These are phyloP conservation scores for Claviceps digitariae DNA, from an alignment of 2,329 filamentous ascomycete species.

Conservation along the genomic window DNA sequence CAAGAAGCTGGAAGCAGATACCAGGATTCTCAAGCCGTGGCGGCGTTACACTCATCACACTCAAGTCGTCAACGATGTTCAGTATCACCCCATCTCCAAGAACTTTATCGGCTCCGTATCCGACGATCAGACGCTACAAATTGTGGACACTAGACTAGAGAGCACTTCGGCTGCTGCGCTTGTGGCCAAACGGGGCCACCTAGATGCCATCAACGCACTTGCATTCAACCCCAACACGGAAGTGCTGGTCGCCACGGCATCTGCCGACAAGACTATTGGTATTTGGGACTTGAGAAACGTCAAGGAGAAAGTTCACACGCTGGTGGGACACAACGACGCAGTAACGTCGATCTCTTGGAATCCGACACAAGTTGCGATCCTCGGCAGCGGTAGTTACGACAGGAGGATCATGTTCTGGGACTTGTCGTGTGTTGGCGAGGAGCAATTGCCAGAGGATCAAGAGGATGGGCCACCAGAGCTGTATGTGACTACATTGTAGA, in stretches of 20 bases:
- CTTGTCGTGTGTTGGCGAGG: constrained; percentile 77
- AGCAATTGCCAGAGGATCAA: constrained; percentile 86
- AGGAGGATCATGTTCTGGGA: constrained; percentile 95
- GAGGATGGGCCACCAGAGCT: constrained; percentile 92
- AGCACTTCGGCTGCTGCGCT: constrained; percentile 55
- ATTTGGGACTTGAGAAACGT: constrained; percentile 92
- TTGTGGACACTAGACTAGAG: constrained; percentile 68
- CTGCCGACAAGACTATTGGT: constrained; percentile 86
- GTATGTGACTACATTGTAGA: constrained; percentile 35
- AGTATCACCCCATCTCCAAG: constrained; percentile 79
- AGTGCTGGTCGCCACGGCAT: constrained; percentile 80
- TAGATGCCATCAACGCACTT: constrained; percentile 89
- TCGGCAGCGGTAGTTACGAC: constrained; percentile 88
- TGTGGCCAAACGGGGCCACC: constrained; percentile 60
- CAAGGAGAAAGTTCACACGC: constrained; percentile 75
- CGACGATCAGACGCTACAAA: constrained; percentile 85
- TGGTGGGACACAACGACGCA: constrained; percentile 77
- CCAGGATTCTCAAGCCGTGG: constrained; percentile 55
- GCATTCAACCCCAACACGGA: constrained; percentile 91
- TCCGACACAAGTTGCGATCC: constrained; percentile 73
- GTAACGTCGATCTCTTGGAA: constrained; percentile 94
- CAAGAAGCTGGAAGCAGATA: constrained; percentile 56
- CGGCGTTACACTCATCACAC: constrained; percentile 77
- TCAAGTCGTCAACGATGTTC: constrained; percentile 90
- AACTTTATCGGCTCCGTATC: constrained; percentile 86